Conservation (phyloP, 1,284 basidiomycete genomes). For the Marasmius fiardii region DNA sequence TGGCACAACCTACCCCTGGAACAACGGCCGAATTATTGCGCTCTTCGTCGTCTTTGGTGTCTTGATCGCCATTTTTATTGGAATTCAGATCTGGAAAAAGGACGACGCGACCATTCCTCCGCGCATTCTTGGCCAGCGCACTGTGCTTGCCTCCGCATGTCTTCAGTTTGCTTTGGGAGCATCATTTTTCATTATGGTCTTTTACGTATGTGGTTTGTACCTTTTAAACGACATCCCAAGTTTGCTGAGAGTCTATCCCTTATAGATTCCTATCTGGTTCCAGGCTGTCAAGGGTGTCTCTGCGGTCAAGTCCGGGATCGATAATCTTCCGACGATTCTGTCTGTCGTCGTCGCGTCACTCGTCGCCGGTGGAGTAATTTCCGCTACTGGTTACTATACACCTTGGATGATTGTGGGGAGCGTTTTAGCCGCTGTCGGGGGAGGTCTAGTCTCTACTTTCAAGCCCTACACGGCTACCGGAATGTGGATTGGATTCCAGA, state of each 20-base stretch:
- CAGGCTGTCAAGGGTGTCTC: constrained; percentile 5
- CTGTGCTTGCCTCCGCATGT: constrained; percentile 1
- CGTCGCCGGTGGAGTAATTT: constrained; percentile 3
- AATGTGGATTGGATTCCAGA: neutral
- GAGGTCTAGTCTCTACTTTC: neutral
- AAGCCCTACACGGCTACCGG: neutral
- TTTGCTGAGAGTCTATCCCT: neutral
- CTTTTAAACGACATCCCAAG: neutral
- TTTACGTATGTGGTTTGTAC: constrained; percentile 7
- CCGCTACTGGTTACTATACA: neutral
- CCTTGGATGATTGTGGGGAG: constrained; percentile 1
- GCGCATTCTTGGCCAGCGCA: constrained; percentile 8
- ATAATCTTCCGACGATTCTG: constrained; percentile 5
- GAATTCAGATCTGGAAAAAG: constrained; percentile 12
- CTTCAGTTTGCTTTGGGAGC: constrained; percentile 4
- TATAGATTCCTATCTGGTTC: constrained; percentile 10
- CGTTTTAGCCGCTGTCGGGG: neutral
- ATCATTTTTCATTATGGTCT: constrained; percentile 10
- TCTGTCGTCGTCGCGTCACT: neutral
- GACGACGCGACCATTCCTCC: constrained; percentile 12
- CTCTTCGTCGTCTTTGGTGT: constrained; percentile 11
- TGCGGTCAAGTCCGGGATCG: constrained; percentile 6
- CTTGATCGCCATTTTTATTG: constrained; percentile 1
- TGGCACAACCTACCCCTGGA: constrained; percentile 12
- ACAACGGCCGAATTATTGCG: constrained; percentile 12